Evolutionary conservation across 352 stramenopile species (phyloP).

Genomic region (Phytophthora pluvialis): DNA sequence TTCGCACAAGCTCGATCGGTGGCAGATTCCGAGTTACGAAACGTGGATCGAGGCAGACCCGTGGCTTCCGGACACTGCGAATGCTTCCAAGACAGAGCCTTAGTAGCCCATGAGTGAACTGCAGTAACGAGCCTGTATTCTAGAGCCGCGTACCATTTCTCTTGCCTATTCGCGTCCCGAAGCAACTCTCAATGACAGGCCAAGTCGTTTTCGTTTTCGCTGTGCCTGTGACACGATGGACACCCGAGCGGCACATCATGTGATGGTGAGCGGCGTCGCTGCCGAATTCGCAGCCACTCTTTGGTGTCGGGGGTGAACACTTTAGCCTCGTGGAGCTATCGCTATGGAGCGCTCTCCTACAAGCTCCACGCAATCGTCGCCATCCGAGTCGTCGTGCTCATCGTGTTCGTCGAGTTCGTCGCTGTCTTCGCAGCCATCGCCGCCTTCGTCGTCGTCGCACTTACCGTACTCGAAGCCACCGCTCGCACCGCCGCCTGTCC

Average conservation of each 20-base stretch:
- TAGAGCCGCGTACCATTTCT: too few relatives aligned
- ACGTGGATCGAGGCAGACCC: constrained; percentile 42
- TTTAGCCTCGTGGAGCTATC: background rate
- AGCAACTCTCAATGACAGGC: too few relatives aligned
- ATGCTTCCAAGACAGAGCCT: too few relatives aligned
- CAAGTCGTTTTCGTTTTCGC: too few relatives aligned
- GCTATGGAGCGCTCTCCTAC: background rate
- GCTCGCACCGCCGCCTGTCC: background rate
- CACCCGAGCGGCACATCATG: constrained; percentile 5
- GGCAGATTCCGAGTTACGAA: constrained; percentile 38
- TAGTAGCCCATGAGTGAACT: too few relatives aligned
- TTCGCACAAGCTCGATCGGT: constrained; percentile 21
- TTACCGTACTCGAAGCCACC: background rate
- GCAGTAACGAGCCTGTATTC: too few relatives aligned
- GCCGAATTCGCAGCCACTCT: constrained; percentile 1
- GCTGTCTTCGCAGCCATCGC: background rate
- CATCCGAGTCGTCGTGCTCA: constrained; percentile 3
- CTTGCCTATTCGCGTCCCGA: too few relatives aligned
- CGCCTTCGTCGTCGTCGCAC: background rate
- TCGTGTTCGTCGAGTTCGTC: constrained; percentile 2
- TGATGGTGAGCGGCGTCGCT: constrained; percentile 13
- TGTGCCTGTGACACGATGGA: too few relatives aligned
- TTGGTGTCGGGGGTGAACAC: background rate
- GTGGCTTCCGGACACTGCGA: constrained; percentile 9
- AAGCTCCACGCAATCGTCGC: background rate